Base-by-base conservation (phyloP, 1,284 basidiomycete genomes). In the Puccinia horiana region DNA sequence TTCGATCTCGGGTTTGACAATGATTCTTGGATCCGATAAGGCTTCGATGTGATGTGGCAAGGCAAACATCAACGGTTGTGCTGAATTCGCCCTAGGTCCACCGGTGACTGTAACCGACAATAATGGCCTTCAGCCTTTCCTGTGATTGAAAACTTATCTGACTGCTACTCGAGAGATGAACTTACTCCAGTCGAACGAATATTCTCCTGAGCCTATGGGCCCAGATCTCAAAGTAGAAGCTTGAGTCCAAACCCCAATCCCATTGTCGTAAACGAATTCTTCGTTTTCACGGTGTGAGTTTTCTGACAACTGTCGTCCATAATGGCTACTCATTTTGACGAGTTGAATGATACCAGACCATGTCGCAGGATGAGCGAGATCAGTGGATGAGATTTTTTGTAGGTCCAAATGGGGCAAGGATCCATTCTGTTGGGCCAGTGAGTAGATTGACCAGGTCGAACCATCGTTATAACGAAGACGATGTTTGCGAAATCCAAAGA, bases 131-230 rank as follows among this genome's bases (percentile, higher is more conserved):
- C 61, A 18, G 42, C 18, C 29, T 47, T 65, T 35, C n/a, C 11
- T 40, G 9, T 42, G 12, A 42, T 23, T 56, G 40, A 1, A 69
- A 47, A 44, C 1, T 12, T 8, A 69, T 16, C n/a, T 6, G 14
- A 81, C 11, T 6, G 11, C 3, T 11, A 54, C 11, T 20, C 18
- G 42, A 72, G 52, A 58, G 54, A n/a, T 56, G 23, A 23, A 54
- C 58, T 73, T 81, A 81, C 80, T 65, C 80, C 80, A 81, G 35
- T 81, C 63, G 49, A 81, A 81, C 61, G 72, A 81, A 56, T 81
- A 81, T 16, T 49, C 29, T 37, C 80, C 80, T n/a, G 80, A 75
- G 5, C 63, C 58, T 1, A 73, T 75, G 29, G 73, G 29, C 20
- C 73, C 80, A 35, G 80, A 81, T 26, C 58, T 82, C 40, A 82